phyloP scores from a whole-genome alignment of 352 stramenopile species.

The Pythium periplocum region DNA sequence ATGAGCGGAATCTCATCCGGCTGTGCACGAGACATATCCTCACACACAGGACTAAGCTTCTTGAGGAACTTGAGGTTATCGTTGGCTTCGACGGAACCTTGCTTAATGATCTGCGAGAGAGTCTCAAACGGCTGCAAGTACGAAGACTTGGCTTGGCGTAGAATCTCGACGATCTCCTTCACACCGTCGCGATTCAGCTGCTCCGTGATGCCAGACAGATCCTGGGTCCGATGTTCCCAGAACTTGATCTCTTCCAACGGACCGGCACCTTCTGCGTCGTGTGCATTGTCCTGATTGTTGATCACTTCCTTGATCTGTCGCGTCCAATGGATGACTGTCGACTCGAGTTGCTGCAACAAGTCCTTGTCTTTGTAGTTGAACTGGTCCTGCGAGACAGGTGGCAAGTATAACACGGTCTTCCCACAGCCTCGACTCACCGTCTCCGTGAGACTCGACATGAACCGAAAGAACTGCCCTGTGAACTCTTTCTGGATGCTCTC shows the following conservation, averaged over 20 bases:
- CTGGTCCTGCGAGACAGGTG: slow-evolving; percentile 73
- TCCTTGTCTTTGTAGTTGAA: slow-evolving; percentile 92
- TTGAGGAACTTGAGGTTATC: slow-evolving; percentile 95
- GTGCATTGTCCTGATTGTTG: slow-evolving; percentile 92
- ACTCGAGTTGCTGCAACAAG: slow-evolving; percentile 94
- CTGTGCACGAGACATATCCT: slow-evolving; percentile 80
- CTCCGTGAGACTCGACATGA: slow-evolving; percentile 94
- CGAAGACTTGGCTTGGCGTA: slow-evolving; percentile 87
- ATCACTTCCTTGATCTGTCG: slow-evolving; percentile 96
- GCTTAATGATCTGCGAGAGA: slow-evolving; percentile 90
- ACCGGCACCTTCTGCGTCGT: slow-evolving; percentile 87
- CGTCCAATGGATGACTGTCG: slow-evolving; percentile 96
- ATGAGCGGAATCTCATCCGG: slow-evolving; percentile 88
- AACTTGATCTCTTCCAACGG: slow-evolving; percentile 96
- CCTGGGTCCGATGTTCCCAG: slow-evolving; percentile 89
- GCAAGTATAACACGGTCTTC: slow-evolving; percentile 93
- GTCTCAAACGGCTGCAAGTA: slow-evolving; percentile 92
- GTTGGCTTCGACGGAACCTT: slow-evolving; percentile 88
- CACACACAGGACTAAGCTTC: slow-evolving; percentile 87
- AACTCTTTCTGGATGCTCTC: slow-evolving; percentile 94
- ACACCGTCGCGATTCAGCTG: slow-evolving; percentile 90
- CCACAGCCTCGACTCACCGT: slow-evolving; percentile 86
- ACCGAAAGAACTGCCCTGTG: slow-evolving; percentile 91
- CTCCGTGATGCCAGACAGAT: slow-evolving; percentile 91
- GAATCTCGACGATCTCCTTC: slow-evolving; percentile 86